Evolutionary conservation across 495 filamentous ascomycete genomes (phyloP), one percentile per base, ranked within the genome.

Genomic region (Penicillium cataractarum): DNA sequence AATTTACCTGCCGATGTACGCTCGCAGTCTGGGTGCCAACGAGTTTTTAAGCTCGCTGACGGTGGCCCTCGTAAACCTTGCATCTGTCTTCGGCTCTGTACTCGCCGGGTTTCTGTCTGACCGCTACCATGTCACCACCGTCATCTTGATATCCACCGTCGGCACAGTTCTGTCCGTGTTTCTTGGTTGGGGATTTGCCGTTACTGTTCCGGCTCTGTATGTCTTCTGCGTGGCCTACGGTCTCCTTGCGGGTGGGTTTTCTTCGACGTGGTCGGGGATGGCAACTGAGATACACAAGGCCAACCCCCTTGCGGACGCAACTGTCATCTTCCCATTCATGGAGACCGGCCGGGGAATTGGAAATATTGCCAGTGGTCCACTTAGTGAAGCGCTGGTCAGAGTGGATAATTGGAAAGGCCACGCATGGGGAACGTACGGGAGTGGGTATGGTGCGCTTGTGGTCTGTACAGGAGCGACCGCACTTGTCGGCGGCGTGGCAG

Each of bases 161-260:
- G 87, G 87, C 6, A 77, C 84, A 1, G 76, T 82, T 3, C 39
- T 85, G 4, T 77, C 83, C 0, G 80, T 88, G 0, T 87, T 91
- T 54, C 59, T 90, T 13, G 57, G 89, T 15, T 91, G 89, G 89
- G 88, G 87, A 0, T 71, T 90, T 17, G 59, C 69, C 10, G 39
- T 27, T 6, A 53, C 48, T 27, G 40, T 67, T 1, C 62, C 66
- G 0, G 27, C 61, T 13, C 49, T 73, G 6, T 66, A 65, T 37
- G 71, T 85, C 2, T 91, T 90, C 57, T 82, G 80, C 42, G 55
- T 90, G 5, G 60, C 84, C 2, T 90, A 88, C 65, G 89, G 89
- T 5, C 69, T 89, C 7, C 86, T 87, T 55, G 87, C 85, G 0
- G 87, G 87, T 5, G 80, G 83, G 0, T 87, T 80, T 59, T 78